Percentiles rank a stretch among this genome's conserved stretches.
Evolutionary conservation across 305 asterid genomes (phyloP).

Genomic region (Caryopteris hybrid): DNA sequence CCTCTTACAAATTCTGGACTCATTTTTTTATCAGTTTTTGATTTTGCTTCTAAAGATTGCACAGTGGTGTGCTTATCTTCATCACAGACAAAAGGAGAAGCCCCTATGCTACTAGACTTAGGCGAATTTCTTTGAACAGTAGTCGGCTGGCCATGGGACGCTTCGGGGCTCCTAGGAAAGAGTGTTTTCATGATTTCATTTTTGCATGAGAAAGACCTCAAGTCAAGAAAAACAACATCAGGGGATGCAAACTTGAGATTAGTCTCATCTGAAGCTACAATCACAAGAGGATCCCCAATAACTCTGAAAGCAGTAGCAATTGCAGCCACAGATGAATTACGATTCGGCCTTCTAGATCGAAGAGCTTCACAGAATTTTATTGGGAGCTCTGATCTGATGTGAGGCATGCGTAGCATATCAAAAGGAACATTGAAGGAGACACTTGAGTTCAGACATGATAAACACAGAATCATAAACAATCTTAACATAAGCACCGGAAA

Average conservation of each 20-base stretch:
- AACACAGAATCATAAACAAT: conserved; percentile 35
- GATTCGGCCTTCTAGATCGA: neutral
- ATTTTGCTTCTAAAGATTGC: neutral
- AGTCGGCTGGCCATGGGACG: neutral
- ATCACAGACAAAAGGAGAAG: conserved; percentile 6
- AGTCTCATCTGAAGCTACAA: conserved; percentile 19
- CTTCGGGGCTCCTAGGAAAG: conserved; percentile 22
- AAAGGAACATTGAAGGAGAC: conserved; percentile 6
- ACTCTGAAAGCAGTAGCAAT: conserved; percentile 40
- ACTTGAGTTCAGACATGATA: conserved; percentile 40
- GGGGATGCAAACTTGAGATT: conserved; percentile 3
- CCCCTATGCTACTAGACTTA: neutral
- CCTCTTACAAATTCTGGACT: conserved; percentile 4
- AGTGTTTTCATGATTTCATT: conserved; percentile 28
- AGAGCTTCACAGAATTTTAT: conserved; percentile 24
- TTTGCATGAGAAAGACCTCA: conserved; percentile 13
- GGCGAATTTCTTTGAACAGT: neutral
- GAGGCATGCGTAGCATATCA: neutral
- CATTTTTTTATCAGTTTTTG: neutral
- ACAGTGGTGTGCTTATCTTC: neutral
- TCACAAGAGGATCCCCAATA: conserved; percentile 44
- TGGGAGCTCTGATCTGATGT: conserved; percentile 29
- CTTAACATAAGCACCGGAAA: conserved; percentile 35
- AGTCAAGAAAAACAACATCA: conserved; percentile 30
- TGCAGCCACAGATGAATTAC: neutral